A percentile compares a stretch with the other conserved stretches of the same genome.
phyloP scores from a whole-genome alignment of 192 early-diverging fungal species.

The Podila clonocystis region DNA sequence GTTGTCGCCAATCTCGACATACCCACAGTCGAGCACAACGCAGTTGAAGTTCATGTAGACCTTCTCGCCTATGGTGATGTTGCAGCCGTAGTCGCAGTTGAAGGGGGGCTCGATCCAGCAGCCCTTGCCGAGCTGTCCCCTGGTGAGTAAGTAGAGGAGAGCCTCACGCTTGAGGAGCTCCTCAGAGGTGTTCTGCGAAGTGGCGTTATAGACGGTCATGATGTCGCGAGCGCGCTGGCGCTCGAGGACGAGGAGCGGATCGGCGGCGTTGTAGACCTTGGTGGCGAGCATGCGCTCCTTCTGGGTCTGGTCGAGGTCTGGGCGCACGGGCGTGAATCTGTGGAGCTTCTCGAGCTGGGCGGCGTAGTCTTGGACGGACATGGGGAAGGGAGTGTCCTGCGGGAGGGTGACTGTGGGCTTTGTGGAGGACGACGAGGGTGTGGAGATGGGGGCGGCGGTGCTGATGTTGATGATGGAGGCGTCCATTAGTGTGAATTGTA shows the following conservation, averaged over 20 bases:
- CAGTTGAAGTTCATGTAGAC: constrained; percentile 85
- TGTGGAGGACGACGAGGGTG: neutral
- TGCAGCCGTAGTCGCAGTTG: constrained; percentile 80
- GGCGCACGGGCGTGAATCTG: constrained; percentile 17
- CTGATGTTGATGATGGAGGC: constrained; percentile 11
- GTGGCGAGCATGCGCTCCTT: constrained; percentile 41
- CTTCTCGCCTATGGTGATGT: constrained; percentile 77
- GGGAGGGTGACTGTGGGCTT: neutral
- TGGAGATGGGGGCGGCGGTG: neutral
- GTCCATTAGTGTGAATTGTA: neutral
- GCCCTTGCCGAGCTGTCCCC: constrained; percentile 64
- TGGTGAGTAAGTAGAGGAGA: constrained; percentile 22
- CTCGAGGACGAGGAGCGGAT: constrained; percentile 21
- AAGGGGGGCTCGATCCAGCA: constrained; percentile 75
- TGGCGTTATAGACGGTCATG: constrained; percentile 23
- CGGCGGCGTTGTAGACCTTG: constrained; percentile 28
- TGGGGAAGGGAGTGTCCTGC: neutral
- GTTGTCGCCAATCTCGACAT: constrained; percentile 79
- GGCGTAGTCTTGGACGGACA: constrained; percentile 26
- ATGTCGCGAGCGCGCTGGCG: constrained; percentile 36
- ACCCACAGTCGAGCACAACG: constrained; percentile 77
- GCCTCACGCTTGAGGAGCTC: constrained; percentile 31
- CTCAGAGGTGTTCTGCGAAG: constrained; percentile 12
- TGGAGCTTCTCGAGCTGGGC: constrained; percentile 28
- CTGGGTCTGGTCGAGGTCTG: constrained; percentile 34